Percentiles rank a stretch among this genome's conserved stretches.
phyloP scores from a whole-genome alignment of 148 eudicot genomes.

The Salicornia ramosissima region DNA sequence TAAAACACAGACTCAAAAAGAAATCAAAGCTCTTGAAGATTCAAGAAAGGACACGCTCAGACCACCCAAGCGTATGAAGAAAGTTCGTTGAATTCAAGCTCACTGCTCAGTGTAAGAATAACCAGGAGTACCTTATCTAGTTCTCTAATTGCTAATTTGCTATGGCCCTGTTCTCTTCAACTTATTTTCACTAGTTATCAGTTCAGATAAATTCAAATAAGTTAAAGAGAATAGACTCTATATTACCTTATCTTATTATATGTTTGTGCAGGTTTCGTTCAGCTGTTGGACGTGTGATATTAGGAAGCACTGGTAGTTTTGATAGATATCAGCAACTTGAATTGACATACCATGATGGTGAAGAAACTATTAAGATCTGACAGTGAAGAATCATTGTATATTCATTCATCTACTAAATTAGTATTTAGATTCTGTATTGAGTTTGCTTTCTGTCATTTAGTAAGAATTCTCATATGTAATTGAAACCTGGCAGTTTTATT shows the following conservation, averaged over 20 bases:
- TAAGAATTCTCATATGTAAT: too few relatives aligned
- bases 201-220: too few relatives aligned
- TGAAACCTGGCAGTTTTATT: too few relatives aligned
- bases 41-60: constrained; percentile 45
- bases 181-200: background rate
- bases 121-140: background rate
- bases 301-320: too few relatives aligned
- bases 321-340: background rate
- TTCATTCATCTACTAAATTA: background rate
- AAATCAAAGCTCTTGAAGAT: constrained; percentile 38
- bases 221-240: too few relatives aligned
- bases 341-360: background rate
- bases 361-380: background rate
- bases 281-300: background rate
- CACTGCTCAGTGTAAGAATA: constrained; percentile 2
- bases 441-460: background rate
- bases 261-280: background rate
- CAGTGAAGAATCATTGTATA: background rate
- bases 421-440: background rate
- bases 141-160: background rate
- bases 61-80: constrained; percentile 58
- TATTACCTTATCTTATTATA: too few relatives aligned
- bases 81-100: constrained; percentile 36
- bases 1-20: constrained; percentile 29
- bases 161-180: too few relatives aligned